These are phyloP conservation scores for Angomonas ambiguus DNA, from an alignment of 208 protist species.

Conservation along the genomic window DNA sequence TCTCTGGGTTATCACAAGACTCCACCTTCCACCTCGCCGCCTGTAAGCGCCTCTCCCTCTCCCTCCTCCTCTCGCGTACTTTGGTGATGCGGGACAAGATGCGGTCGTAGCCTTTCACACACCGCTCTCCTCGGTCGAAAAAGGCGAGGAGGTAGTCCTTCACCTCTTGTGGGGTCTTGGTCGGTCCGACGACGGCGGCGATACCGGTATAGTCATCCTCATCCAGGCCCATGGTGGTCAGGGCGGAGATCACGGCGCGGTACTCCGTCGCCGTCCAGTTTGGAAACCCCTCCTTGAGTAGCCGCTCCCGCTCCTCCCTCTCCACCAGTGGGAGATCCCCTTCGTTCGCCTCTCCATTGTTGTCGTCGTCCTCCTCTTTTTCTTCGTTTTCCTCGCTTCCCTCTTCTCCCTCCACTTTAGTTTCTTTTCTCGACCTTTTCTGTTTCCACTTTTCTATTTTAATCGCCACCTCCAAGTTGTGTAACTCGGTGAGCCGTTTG, in stretches of 20 bases:
- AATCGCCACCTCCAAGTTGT: constrained; percentile 72
- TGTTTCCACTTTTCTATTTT: constrained; percentile 79
- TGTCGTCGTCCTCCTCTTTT: constrained; percentile 11
- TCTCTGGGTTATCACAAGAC: constrained; percentile 55
- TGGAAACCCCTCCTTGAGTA: constrained; percentile 71
- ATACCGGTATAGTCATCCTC: constrained; percentile 64
- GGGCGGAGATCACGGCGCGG: constrained; percentile 32
- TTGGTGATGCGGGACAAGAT: constrained; percentile 57
- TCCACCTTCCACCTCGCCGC: constrained; percentile 85
- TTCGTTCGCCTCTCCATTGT: constrained; percentile 21
- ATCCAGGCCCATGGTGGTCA: constrained; percentile 49
- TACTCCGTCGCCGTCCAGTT: constrained; percentile 73
- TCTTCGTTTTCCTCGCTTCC: constrained; percentile 11
- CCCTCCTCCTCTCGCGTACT: constrained; percentile 31
- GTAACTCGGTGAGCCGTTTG: constrained; percentile 75
- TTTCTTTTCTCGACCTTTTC: constrained; percentile 31
- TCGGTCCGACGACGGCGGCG: constrained; percentile 20
- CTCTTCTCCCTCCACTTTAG: constrained; percentile 2
- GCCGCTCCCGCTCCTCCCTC: constrained; percentile 73
- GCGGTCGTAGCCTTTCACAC: constrained; percentile 54
- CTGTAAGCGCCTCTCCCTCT: constrained; percentile 44
- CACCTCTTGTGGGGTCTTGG: constrained; percentile 74
- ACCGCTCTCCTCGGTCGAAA: constrained; percentile 70
- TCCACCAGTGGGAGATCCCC: constrained; percentile 57
- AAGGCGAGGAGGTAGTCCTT: constrained; percentile 77